Conservation (phyloP, 2,329 filamentous ascomycete genomes). For the Metarhizium humberi region DNA sequence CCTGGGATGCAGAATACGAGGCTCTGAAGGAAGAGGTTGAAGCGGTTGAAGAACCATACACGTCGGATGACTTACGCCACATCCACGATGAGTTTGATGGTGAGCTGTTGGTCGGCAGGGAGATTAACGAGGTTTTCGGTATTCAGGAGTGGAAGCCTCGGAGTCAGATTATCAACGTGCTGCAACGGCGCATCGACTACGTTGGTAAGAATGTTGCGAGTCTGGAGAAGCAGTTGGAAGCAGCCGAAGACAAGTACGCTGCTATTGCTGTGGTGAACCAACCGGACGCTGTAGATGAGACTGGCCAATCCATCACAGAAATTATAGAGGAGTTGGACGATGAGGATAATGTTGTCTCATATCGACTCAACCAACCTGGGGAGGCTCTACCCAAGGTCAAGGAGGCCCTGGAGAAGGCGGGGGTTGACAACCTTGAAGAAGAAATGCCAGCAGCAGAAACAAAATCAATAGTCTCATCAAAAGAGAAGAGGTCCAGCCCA, state of each 20-base stretch:
- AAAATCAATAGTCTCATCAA: neutral
- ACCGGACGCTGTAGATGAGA: constrained; percentile 54
- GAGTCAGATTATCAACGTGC: constrained; percentile 47
- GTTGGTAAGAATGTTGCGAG: constrained; percentile 72
- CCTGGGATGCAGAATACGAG: constrained; percentile 88
- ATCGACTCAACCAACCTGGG: constrained; percentile 56
- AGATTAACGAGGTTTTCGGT: constrained; percentile 39
- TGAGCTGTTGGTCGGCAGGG: constrained; percentile 50
- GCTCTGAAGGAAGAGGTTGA: constrained; percentile 75
- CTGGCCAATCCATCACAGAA: constrained; percentile 72
- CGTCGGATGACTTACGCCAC: constrained; percentile 41
- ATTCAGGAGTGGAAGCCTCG: constrained; percentile 16
- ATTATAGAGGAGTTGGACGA: constrained; percentile 91
- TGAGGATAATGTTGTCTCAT: constrained; percentile 72
- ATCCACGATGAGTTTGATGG: constrained; percentile 53
- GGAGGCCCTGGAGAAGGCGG: constrained; percentile 69
- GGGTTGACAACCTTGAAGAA: constrained; percentile 40
- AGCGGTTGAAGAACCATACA: constrained; percentile 36
- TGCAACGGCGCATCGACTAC: constrained; percentile 74
- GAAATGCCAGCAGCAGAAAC: constrained; percentile 4
- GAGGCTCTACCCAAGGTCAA: constrained; percentile 58
- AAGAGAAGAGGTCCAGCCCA: neutral
- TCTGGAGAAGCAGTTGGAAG: constrained; percentile 62
- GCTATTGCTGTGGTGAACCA: constrained; percentile 51
- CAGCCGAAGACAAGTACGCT: constrained; percentile 60